Conservation (phyloP, 2,329 filamentous ascomycete genomes). For the Botryotinia calthae region DNA sequence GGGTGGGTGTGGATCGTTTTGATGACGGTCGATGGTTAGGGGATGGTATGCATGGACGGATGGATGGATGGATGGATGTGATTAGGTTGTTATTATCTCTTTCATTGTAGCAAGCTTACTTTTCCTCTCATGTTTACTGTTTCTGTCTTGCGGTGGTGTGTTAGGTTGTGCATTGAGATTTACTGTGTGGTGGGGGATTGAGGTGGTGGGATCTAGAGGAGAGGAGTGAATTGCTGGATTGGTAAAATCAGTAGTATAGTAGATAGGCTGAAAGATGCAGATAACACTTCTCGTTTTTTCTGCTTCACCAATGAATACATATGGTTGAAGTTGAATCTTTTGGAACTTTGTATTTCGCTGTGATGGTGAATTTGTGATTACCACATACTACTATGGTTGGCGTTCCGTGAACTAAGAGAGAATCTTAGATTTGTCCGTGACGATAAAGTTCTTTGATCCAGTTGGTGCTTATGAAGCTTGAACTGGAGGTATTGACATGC, state of each 20-base stretch:
- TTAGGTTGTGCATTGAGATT: not conserved
- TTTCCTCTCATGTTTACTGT: slow-evolving; percentile 4
- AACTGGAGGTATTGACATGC: accelerated
- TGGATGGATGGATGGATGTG: slow-evolving; percentile 6
- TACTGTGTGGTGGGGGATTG: not conserved
- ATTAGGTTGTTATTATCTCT: slow-evolving; percentile 15
- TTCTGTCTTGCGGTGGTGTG: not conserved
- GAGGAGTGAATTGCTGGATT: slow-evolving; percentile 11
- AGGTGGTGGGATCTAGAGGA: not conserved
- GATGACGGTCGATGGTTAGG: not conserved
- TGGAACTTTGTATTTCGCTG: not conserved
- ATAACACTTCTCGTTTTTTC: slow-evolving; percentile 4
- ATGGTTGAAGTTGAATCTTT: slow-evolving; percentile 8
- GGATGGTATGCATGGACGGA: not conserved
- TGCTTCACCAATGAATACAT: not conserved
- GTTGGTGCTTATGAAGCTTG: not conserved
- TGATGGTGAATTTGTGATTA: not conserved
- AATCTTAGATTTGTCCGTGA: not conserved
- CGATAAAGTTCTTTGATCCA: not conserved
- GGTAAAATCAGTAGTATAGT: not conserved
- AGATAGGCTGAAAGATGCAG: slow-evolving; percentile 8
- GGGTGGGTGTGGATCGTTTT: slow-evolving; percentile 2
- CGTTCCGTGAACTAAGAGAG: not conserved
- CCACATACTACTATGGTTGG: not conserved
- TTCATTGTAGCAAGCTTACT: slow-evolving; percentile 20